phyloP scores from a whole-genome alignment of 306 rosid genomes.

The Quercus wislizeni region DNA sequence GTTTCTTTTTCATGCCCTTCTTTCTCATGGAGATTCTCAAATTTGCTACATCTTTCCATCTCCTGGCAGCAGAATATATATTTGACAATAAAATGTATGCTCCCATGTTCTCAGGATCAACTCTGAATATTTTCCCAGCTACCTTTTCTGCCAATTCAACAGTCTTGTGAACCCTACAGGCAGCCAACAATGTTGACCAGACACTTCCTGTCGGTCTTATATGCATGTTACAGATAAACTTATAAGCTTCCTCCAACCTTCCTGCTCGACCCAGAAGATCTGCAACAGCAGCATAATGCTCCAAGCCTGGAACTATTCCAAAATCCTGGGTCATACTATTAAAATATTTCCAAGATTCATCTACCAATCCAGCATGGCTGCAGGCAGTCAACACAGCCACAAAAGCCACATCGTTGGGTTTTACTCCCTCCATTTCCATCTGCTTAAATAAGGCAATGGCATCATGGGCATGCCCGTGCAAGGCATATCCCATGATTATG shows the following conservation, averaged over 20 bases:
- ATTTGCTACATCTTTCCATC: constrained; percentile 80
- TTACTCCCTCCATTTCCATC: constrained; percentile 65
- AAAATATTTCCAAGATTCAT: constrained; percentile 76
- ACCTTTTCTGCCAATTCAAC: constrained; percentile 82
- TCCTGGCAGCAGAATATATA: constrained; percentile 61
- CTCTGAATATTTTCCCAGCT: constrained; percentile 45
- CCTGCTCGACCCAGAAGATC: constrained; percentile 93
- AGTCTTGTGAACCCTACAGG: constrained; percentile 80
- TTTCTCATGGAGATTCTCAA: constrained; percentile 59
- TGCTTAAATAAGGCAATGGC: constrained; percentile 66
- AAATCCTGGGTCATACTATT: constrained; percentile 49
- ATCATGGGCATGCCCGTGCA: constrained; percentile 74
- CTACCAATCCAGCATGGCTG: constrained; percentile 80
- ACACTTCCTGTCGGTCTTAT: constrained; percentile 66
- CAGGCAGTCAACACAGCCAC: constrained; percentile 85
- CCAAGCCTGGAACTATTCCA: constrained; percentile 70
- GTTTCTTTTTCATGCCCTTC: constrained; percentile 69
- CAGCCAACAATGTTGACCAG: constrained; percentile 81
- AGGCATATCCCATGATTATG: constrained; percentile 89
- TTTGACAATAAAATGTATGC: constrained; percentile 72
- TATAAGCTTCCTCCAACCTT: constrained; percentile 68
- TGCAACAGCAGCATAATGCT: constrained; percentile 82
- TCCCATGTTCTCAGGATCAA: constrained; percentile 69
- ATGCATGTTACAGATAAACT: constrained; percentile 61
- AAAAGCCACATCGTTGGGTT: constrained; percentile 62